Base-by-base conservation (phyloP, 345 rosid species). In the Lepidium didymum region DNA sequence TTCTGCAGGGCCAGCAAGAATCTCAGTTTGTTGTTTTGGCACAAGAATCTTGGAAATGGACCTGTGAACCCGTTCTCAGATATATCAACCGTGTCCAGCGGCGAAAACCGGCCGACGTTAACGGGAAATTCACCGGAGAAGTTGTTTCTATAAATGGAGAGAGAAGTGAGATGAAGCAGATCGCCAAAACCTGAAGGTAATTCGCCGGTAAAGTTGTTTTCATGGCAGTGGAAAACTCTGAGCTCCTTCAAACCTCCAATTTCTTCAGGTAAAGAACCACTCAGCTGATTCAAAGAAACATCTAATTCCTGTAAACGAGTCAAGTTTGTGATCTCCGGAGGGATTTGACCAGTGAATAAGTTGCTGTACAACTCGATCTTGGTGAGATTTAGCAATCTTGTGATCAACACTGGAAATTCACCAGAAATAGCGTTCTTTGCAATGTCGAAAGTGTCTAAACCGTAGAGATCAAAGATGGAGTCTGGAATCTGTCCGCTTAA, bases 31-130 rank as follows among this genome's bases (percentile, higher is more conserved):
- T 78, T 69, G 23, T 62, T 72, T 77, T 56, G 83, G 75, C 97
- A 93, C 70, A 90, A 64, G 75, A 76, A 93, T 52, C 69, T 64
- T 3, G 98, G 98, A 56, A 93, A 90, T 2, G 71, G 69, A 68
- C 98, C 97, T 1, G 87, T 75, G 52, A 93, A 86, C 40, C 51
- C 68, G 74, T 93, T 93, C 68, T 93, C 96, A 0, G 98, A 93
- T 78, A 93, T 86, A 77, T 93, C 98, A 42, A 88, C 37, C 29
- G 80, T 84, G 2, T 51, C 71, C 27, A 90, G 57, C 0, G 81
- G 87, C 0, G 96, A 85, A 67, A 84, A 87, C 2, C 82, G 76
- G 42, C 98, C 97, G 1, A 87, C 55, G 69, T 84, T 86, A 3
- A 66, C 69, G 0, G 97, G 98, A 31, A 88, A 86, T 6, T 50